phyloP scores from a whole-genome alignment of 495 filamentous ascomycete species.

The Articulospora tetracladia region DNA sequence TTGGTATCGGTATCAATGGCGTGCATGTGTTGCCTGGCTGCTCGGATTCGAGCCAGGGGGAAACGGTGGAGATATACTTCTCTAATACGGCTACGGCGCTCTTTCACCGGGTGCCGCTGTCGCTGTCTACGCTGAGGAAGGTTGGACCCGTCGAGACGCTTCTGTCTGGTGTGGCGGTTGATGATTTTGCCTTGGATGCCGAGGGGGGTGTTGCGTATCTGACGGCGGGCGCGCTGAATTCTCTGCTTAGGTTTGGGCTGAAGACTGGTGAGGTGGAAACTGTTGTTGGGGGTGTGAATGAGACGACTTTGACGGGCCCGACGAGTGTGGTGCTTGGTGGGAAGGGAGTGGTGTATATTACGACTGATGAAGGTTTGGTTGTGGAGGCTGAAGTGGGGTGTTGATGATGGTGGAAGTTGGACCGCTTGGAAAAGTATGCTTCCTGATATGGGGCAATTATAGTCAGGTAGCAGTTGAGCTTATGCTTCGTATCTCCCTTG shows the following conservation, averaged over 20 bases:
- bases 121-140: not conserved
- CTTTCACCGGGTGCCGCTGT: constrained; percentile 3
- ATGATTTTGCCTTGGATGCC: constrained; percentile 25
- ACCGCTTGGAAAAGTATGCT: constrained; percentile 4
- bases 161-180: constrained; percentile 5
- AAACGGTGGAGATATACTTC: constrained; percentile 4
- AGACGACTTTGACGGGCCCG: constrained; percentile 13
- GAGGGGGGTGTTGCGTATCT: constrained; percentile 15
- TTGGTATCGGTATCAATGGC: constrained; percentile 13
- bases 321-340: constrained; percentile 10
- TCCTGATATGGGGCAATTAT: not conserved
- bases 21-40: constrained; percentile 1
- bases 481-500: too few relatives aligned
- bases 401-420: too few relatives aligned
- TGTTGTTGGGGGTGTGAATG: constrained; percentile 16
- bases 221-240: not conserved
- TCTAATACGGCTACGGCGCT: not conserved
- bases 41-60: not conserved
- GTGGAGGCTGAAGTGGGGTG: too few relatives aligned
- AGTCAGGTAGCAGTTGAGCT: too few relatives aligned
- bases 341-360: constrained; percentile 5
- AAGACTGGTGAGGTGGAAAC: constrained; percentile 22
- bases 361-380: constrained; percentile 7
- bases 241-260: constrained; percentile 16
- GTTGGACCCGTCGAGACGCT: constrained; percentile 10